These are phyloP conservation scores for Leishmania turanica DNA, from an alignment of 208 protist species.

Conservation along the genomic window DNA sequence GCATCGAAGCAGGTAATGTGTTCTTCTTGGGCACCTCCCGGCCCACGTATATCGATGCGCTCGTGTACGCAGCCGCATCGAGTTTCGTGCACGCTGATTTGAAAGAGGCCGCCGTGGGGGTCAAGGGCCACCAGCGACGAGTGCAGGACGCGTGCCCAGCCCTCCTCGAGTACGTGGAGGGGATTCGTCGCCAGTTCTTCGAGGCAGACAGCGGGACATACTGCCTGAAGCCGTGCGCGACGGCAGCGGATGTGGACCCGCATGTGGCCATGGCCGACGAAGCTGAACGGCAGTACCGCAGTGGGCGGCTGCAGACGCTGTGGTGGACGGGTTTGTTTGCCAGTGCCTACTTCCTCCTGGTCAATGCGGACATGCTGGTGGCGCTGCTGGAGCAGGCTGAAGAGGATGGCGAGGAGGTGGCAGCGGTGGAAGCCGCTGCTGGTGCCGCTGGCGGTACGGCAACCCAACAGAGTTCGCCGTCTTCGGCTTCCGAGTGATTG, in stretches of 20 bases:
- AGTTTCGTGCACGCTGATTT: conserved; percentile 79
- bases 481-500: background rate
- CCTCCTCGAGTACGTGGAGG: conserved; percentile 76
- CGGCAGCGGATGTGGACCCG: conserved; percentile 3
- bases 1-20: conserved; percentile 27
- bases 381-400: conserved; percentile 37
- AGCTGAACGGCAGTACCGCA: conserved; percentile 51
- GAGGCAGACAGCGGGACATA: conserved; percentile 81
- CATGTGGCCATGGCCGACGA: conserved; percentile 9
- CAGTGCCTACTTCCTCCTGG: conserved; percentile 62
- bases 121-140: conserved; percentile 37
- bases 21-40: conserved; percentile 73
- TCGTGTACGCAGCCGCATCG: conserved; percentile 76
- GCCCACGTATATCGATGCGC: conserved; percentile 64
- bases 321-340: conserved; percentile 66
- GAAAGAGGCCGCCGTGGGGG: background rate
- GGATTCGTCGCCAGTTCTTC: conserved; percentile 70
- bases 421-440: background rate
- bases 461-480: background rate
- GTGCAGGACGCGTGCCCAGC: conserved; percentile 56
- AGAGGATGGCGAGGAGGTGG: conserved; percentile 32
- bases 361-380: conserved; percentile 67
- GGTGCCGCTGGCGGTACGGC: background rate
- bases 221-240: conserved; percentile 39
- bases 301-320: conserved; percentile 53